Evolutionary conservation across 768 basidiomycete genomes (phyloP).

Genomic region (Leucosporidium yakuticum): DNA sequence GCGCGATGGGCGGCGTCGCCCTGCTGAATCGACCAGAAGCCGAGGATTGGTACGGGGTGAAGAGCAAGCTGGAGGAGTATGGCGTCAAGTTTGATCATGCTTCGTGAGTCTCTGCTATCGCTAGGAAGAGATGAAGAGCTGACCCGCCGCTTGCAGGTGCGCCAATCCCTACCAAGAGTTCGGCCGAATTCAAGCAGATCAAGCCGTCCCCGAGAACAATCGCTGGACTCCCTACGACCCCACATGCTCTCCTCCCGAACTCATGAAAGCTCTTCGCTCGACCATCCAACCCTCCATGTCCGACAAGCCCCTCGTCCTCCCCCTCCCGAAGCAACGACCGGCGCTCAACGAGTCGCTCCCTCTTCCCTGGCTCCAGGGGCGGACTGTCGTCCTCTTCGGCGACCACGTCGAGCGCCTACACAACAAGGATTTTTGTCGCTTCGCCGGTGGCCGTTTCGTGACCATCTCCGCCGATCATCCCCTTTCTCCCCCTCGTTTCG

Average conservation of each 20-base stretch:
- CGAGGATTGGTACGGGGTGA: constrained; percentile 9
- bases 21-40: background rate
- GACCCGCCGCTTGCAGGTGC: constrained; percentile 5
- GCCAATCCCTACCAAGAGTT: constrained; percentile 27
- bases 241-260: constrained; percentile 16
- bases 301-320: background rate
- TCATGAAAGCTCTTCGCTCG: constrained; percentile 20
- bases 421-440: constrained; percentile 29
- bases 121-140: too few species aligned
- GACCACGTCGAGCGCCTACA: constrained; percentile 33
- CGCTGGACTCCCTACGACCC: constrained; percentile 21
- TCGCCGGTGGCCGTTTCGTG: constrained; percentile 26
- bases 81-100: background rate
- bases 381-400: constrained; percentile 32
- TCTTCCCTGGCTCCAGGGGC: constrained; percentile 24
- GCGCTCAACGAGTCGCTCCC: background rate
- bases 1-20: background rate
- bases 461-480: constrained; percentile 23
- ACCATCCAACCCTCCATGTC: background rate
- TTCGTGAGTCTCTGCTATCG: background rate
- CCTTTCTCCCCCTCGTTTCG: constrained; percentile 30
- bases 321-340: background rate
- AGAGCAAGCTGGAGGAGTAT: constrained; percentile 6
- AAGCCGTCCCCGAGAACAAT: constrained; percentile 5
- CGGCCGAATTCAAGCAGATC: constrained; percentile 12